These are phyloP conservation scores for Annona cherimola DNA, from an alignment of 164 flowering plant species.

Conservation along the genomic window DNA sequence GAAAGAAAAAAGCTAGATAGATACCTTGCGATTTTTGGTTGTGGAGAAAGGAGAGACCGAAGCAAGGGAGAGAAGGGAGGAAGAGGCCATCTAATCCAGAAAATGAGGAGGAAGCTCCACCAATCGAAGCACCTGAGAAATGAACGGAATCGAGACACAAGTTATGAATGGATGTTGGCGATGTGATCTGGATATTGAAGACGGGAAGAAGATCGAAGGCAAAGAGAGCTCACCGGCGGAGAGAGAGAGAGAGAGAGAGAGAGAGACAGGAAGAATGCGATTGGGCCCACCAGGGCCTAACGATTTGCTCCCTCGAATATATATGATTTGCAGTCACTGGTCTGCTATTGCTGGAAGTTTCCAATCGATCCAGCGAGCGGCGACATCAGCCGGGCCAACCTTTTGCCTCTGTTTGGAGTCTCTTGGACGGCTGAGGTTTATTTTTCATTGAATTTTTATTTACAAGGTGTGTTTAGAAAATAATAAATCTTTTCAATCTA, in stretches of 20 bases:
- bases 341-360: too few species aligned
- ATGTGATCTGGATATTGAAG: background rate
- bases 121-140: background rate
- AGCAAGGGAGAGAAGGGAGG: constrained; percentile 40
- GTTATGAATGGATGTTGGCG: background rate
- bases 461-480: too few species aligned
- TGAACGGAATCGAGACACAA: background rate
- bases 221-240: background rate
- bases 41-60: constrained; percentile 30
- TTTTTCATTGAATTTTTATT: too few species aligned
- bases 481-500: too few species aligned
- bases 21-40: constrained; percentile 29
- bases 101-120: background rate
- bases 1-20: background rate
- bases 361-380: too few species aligned
- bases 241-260: constrained; percentile 1
- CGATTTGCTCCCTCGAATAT: background rate
- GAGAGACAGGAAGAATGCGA: background rate
- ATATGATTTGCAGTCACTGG: too few species aligned
- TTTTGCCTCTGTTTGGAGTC: too few species aligned
- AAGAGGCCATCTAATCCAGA: constrained; percentile 42
- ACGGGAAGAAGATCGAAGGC: background rate
- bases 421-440: too few species aligned
- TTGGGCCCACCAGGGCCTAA: background rate
- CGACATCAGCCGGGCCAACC: too few species aligned